A percentile compares a stretch with the other conserved stretches of the same genome.
Conservation (phyloP, 768 basidiomycete species). For the Lactarius pseudohatsudake region DNA sequence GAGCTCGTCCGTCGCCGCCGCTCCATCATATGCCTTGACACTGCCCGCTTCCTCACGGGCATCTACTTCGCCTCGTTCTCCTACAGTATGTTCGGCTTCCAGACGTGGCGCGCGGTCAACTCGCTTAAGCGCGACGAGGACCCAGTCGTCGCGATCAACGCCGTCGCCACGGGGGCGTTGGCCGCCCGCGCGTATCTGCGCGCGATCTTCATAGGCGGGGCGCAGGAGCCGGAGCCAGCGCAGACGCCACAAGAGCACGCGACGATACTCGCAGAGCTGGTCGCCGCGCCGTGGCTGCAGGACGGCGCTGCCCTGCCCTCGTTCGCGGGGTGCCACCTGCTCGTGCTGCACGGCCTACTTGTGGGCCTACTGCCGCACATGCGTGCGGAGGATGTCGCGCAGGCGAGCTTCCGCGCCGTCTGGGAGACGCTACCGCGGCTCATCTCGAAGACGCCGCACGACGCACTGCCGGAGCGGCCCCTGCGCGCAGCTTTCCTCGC, state of each 20-base stretch:
- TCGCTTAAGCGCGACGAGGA: slow-evolving; percentile 15
- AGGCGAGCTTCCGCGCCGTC: slow-evolving; percentile 13
- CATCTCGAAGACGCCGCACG: not conserved
- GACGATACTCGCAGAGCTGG: not conserved
- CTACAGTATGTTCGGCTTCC: slow-evolving; percentile 2
- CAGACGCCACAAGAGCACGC: not conserved
- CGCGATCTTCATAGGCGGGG: not conserved
- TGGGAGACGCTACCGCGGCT: slow-evolving; percentile 12
- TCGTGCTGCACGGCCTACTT: slow-evolving; percentile 9
- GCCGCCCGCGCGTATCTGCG: slow-evolving; percentile 11
- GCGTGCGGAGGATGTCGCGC: not conserved
- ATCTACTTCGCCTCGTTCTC: slow-evolving; percentile 3
- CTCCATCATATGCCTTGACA: not conserved
- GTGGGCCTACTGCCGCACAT: slow-evolving; percentile 6
- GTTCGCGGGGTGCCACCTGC: slow-evolving; percentile 4
- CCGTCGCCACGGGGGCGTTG: slow-evolving; percentile 1
- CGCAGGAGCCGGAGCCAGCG: not conserved
- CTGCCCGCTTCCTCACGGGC: not conserved
- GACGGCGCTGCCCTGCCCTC: not conserved
- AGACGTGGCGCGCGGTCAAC: slow-evolving; percentile 13
- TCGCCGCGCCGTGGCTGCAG: slow-evolving; percentile 1
- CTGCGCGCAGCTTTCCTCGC: slow-evolving; percentile 6
- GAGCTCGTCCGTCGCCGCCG: slow-evolving; percentile 2
- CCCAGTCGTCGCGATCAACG: slow-evolving; percentile 6
- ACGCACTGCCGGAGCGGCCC: not conserved